phyloP scores from a whole-genome alignment of 108 stramenopile genomes.

The Fragilariopsis cylindrus region DNA sequence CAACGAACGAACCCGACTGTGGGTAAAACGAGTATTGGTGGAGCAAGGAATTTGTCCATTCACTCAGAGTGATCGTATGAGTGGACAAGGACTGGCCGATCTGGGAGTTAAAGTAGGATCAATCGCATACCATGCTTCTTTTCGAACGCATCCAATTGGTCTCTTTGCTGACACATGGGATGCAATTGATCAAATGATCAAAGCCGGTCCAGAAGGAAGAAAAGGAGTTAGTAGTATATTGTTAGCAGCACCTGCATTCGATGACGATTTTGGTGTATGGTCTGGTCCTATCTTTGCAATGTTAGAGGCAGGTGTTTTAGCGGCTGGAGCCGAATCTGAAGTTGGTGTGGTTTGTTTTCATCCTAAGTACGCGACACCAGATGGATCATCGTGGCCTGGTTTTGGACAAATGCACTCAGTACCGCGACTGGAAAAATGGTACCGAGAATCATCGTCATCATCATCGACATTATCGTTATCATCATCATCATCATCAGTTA shows the following conservation, averaged over 20 bases:
- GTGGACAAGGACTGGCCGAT: constrained; percentile 73
- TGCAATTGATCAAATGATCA: constrained; percentile 68
- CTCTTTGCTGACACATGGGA: constrained; percentile 75
- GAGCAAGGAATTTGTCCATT: constrained; percentile 76
- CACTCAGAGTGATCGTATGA: constrained; percentile 61
- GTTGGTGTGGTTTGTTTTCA: constrained; percentile 87
- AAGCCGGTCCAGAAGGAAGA: constrained; percentile 62
- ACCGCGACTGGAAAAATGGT: constrained; percentile 74
- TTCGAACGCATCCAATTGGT: constrained; percentile 36
- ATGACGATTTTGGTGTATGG: constrained; percentile 71
- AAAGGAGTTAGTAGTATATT: constrained; percentile 68
- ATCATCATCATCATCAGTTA: not conserved
- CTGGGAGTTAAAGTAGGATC: constrained; percentile 64
- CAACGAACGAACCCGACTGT: constrained; percentile 62
- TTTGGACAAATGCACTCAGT: constrained; percentile 89
- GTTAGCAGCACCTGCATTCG: constrained; percentile 75
- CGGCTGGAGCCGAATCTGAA: constrained; percentile 56
- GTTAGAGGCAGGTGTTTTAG: constrained; percentile 72
- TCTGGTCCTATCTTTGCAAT: constrained; percentile 80
- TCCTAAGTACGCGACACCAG: constrained; percentile 71
- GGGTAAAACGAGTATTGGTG: constrained; percentile 76
- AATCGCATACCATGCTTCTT: constrained; percentile 65
- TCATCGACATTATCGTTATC: not conserved
- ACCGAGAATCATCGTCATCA: constrained; percentile 10
- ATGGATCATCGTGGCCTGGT: constrained; percentile 78